Evolutionary conservation across 495 filamentous ascomycete genomes (phyloP).

Genomic region (Trichoderma orchidacearum): DNA sequence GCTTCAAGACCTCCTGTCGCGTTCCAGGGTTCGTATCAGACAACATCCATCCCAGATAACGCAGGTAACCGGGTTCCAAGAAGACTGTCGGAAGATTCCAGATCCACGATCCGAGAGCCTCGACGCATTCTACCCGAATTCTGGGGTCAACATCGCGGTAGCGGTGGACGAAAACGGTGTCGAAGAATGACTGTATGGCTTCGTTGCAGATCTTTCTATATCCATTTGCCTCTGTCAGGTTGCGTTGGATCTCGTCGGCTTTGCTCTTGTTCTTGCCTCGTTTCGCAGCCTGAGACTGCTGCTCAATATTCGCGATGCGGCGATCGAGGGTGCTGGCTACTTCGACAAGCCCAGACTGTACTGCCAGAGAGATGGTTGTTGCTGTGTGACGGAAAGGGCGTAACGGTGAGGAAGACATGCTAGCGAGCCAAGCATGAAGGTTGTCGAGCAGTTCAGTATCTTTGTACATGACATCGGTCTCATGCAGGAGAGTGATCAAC

Average conservation of each 20-base stretch:
- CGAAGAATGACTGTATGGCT: constrained; percentile 67
- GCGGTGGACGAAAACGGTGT: constrained; percentile 83
- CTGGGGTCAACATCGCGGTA: constrained; percentile 86
- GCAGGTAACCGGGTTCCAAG: constrained; percentile 73
- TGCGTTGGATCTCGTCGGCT: constrained; percentile 50
- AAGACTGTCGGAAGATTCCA: constrained; percentile 68
- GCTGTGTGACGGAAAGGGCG: constrained; percentile 90
- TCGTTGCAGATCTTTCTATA: constrained; percentile 50
- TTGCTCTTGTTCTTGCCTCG: constrained; percentile 42
- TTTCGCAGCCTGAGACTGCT: constrained; percentile 62
- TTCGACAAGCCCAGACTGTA: constrained; percentile 57
- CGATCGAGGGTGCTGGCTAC: constrained; percentile 55
- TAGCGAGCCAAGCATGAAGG: constrained; percentile 68
- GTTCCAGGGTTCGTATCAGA: constrained; percentile 60
- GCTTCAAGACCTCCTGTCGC: constrained; percentile 65
- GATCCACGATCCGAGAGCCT: constrained; percentile 80
- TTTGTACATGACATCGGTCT: constrained; percentile 59
- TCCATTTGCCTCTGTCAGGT: constrained; percentile 48
- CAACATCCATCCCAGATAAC: constrained; percentile 90
- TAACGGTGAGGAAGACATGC: constrained; percentile 69
- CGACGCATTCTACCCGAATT: constrained; percentile 74
- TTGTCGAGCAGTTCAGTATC: constrained; percentile 69
- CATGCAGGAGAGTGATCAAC: constrained; percentile 59
- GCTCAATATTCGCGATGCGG: constrained; percentile 58
- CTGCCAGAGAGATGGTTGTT: constrained; percentile 63